Base-by-base conservation (phyloP, 148 eudicot genomes). In the Rhododendron henanense region DNA sequence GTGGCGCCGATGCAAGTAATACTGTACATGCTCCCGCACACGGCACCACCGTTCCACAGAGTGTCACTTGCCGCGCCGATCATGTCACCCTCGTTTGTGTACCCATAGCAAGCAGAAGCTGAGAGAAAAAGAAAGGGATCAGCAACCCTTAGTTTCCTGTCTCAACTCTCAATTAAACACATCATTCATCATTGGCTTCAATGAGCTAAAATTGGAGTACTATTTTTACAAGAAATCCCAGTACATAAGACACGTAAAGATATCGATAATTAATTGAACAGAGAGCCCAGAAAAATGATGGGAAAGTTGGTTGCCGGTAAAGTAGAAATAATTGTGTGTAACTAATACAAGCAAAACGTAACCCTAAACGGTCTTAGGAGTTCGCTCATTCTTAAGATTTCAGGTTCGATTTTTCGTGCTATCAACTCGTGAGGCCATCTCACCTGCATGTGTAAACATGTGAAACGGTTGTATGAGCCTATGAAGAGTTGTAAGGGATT, bases 1-100 rank as follows among this genome's bases (percentile, higher is more conserved):
- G 91, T 86, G 1, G 86, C 81, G 0, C 92, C 90, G 0, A 81
- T 87, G 89, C 92, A 91, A 25, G 44, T 85, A 11, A 89, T 89
- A 4, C 51, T 82, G 71, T 84, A 86, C 51, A 4, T 57, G 73
- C 4, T 85, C 16, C 91, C 91, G n/a, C 92, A 91, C 3, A 87
- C 89, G 9, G 79, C 86, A 1, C 88, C 84, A n/a, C 84, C 82
- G 44, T 85, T 51, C 90, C 88, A 91, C 33, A 91, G 15, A 44
- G 76, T 47, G 51, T 86, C 88, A 13, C 90, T 87, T 23, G 87
- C 91, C 0, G 88, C 87, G 0, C 88, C 89, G 1, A 91, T 87
- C 90, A 90, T 85, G 10, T 21, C 44, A 9, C 88, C 85, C 1
- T 76, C 80, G 77, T 74, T 18, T 25, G 44, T 1, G 33, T 53